Base-by-base conservation (phyloP, 495 filamentous ascomycete species). In the Parathielavia hyrcaniae region DNA sequence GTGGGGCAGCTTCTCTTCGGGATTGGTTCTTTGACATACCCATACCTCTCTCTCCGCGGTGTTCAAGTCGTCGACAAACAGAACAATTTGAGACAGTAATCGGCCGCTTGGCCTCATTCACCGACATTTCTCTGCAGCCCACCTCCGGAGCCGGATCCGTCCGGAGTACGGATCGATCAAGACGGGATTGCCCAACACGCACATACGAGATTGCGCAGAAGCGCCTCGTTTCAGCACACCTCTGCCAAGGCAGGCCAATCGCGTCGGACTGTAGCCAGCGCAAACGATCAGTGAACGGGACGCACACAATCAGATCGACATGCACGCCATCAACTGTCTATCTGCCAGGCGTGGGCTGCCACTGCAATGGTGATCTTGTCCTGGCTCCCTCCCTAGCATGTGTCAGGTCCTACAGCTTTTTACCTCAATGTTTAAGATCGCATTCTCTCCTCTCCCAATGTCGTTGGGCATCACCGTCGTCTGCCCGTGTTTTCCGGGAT, bases 221-320 rank as follows among this genome's bases (percentile, higher is more conserved):
- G 6, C 26, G 60, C 60, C 55, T 62, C 60, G 55, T 58, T 62
- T 58, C 59, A 52, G 53, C 35, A 12, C 45, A 23, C 30, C 45
- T 50, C 30, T 45, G 48, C 55, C 55, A 58, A 58, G n/a, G 40
- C 26, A 22, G 34, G n/a, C 54, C 45, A 38, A 50, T n/a, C 12
- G 26, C 19, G n/a, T n/a, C 53, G 16, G 38, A 11, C 2, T 30
- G 26, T 30, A 30, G n/a, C 26, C 12, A 43, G 35, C 36, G 46
- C 3, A 3, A 30, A 6, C 44, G n/a, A n/a, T n/a, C n/a, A n/a
- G n/a, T n/a, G n/a, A 49, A 40, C 23, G 23, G 22, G 20, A n/a
- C n/a, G 36, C 45, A 43, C 52, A 44, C 38, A 43, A 45, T 34
- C 52, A 13, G 45, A 46, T 44, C 13, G 45, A 39, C 38, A 44